Evolutionary conservation across 208 protist species (phyloP).

Genomic region (Trichomonas gallinae): DNA sequence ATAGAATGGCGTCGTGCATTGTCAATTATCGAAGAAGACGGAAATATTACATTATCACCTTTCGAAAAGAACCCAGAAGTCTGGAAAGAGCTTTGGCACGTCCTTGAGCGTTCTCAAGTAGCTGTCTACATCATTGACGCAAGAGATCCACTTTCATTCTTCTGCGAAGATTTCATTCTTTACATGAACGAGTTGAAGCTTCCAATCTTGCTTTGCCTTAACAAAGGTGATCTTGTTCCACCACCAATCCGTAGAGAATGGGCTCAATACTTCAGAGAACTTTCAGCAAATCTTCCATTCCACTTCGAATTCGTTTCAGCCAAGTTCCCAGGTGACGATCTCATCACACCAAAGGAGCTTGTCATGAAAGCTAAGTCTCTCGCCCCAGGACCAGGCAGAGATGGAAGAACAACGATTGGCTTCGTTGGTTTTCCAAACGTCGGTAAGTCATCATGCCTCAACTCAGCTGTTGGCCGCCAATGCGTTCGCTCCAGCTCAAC

Average conservation of each 20-base stretch:
- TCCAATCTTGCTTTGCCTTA: background rate
- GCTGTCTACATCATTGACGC: background rate
- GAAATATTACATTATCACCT: background rate
- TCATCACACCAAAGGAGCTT: background rate
- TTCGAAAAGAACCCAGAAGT: conserved; percentile 24
- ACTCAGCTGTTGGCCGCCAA: background rate
- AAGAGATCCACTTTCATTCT: background rate
- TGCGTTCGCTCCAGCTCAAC: background rate
- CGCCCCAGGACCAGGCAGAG: background rate
- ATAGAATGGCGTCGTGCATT: conserved; percentile 7
- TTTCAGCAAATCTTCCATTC: background rate
- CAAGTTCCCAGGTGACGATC: background rate
- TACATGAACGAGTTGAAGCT: conserved; percentile 17
- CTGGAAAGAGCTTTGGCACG: conserved; percentile 13
- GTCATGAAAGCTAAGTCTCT: background rate
- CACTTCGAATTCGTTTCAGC: background rate
- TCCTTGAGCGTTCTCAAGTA: background rate
- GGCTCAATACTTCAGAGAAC: background rate
- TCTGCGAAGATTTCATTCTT: background rate
- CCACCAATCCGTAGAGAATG: background rate
- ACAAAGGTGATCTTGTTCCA: conserved; percentile 3
- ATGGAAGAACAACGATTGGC: background rate
- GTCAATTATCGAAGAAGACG: background rate
- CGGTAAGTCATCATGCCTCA: conserved; percentile 16
- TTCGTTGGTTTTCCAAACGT: conserved; percentile 25